Base-by-base conservation (phyloP, 129 eudicot genomes). In the Escallonia rubra region DNA sequence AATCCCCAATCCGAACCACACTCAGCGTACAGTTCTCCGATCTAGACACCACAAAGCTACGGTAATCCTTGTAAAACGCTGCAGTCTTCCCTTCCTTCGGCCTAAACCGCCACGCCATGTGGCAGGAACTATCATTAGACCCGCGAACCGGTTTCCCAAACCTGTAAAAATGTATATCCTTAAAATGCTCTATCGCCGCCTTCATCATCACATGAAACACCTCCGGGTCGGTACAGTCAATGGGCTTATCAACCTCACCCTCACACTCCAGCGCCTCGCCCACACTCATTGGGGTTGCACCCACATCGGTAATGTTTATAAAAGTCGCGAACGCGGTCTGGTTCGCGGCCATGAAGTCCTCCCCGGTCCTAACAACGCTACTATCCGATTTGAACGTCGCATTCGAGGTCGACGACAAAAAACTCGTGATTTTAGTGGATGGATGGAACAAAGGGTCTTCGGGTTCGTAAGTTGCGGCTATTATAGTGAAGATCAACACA, bases 81-180 rank as follows among this genome's bases (percentile, higher is more conserved):
- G 89, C 87, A 13, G 82, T 66, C 72, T 92, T 84, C 54, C 96
- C 95, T 72, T 88, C 96, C 16, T 81, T 92, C 5, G 98, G 98
- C 80, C 95, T 79, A 75, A 83, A 92, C 72, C 96, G 59, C 98
- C 98, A 92, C 6, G 98, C 98, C 98, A 92, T 92, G 67, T 92
- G 95, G 76, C 98, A 88, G 5, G 89, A 79, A 66, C 63, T 77
- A 71, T 72, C 89, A 11, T 84, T 82, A 8, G 63, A 51, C 44
- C 98, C 98, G 49, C 76, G 79, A 34, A 88, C 98, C 3, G 98
- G 86, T 55, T 86, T 92, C 61, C 95, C 98, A 61, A 92, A 92
- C 65, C 95, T 68, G 66, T 85, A 88, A 65, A 92, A 85, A 69
- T 92, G 96, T 62, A 88, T 84, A 68, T 88, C 96, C 80, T 80